Percentiles rank a stretch among this genome's conserved stretches.
Evolutionary conservation across 1,284 basidiomycete genomes (phyloP).

Genomic region (Tilletia horrida): DNA sequence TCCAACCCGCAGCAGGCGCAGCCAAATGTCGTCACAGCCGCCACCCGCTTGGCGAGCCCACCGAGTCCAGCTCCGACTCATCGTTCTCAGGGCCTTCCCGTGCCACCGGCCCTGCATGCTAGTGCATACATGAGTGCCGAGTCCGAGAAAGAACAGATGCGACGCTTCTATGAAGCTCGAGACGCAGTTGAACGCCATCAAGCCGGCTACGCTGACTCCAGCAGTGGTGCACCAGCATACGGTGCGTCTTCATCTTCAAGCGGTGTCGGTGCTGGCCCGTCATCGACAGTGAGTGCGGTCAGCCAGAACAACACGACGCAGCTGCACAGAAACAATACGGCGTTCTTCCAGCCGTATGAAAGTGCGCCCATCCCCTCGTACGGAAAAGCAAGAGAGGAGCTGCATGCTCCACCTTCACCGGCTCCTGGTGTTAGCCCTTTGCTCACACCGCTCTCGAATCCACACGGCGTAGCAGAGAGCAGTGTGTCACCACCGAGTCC

Average conservation of each 20-base stretch:
- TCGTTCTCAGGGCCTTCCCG: background rate
- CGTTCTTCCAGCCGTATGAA: constrained; percentile 18
- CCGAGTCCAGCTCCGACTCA: background rate
- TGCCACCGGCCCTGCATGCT: background rate
- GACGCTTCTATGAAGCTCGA: constrained; percentile 20
- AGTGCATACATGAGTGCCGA: constrained; percentile 1
- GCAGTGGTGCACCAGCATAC: background rate
- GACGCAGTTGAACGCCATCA: constrained; percentile 19
- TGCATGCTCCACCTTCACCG: background rate
- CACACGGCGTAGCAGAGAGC: background rate
- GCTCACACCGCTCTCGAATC: background rate
- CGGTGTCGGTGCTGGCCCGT: background rate
- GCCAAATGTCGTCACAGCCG: background rate
- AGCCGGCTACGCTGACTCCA: background rate
- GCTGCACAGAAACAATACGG: background rate
- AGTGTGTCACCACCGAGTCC: background rate
- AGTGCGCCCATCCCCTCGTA: constrained; percentile 21
- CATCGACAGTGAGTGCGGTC: no score
- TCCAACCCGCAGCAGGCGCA: background rate
- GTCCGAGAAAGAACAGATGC: constrained; percentile 21
- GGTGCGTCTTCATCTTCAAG: background rate
- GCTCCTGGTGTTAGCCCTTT: background rate
- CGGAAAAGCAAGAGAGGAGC: background rate
- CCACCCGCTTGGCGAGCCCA: background rate
- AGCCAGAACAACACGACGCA: background rate